Base-by-base conservation (phyloP, 306 rosid genomes). In the Prunus armeniaca region DNA sequence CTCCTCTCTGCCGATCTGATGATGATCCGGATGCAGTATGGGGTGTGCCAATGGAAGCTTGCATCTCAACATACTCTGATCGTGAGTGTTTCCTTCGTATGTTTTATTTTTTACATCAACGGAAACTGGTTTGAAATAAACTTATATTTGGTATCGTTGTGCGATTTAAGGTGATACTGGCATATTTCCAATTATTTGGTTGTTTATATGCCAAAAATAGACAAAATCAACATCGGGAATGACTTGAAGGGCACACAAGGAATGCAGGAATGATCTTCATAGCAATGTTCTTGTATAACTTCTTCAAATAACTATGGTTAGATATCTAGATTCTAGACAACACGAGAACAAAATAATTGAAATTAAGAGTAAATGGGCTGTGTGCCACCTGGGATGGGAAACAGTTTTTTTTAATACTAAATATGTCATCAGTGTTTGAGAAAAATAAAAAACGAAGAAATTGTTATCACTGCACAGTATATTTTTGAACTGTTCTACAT, bases 1-100 rank as follows among this genome's bases (percentile, higher is more conserved):
- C 99, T 76, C 96, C 91, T 72, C 97, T 92, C 41, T 95, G 99
- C 87, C 91, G 85, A 69, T 82, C 93, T 72, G 96, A 89, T 50
- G 90, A 88, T 34, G 96, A 95, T 70, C 96, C 98, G 3, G 96
- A 95, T 85, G 92, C 92, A 43, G 85, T 85, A 77, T 90, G 93
- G 93, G 93, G 91, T 63, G 93, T 95, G 86, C 86, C 82, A 75
- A 92, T 95, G 98, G 93, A 95, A 80, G 88, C 90, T 67, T 95
- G 98, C 87, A 92, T 95, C 79, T 82, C 93, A 57, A 86, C 88
- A 64, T 92, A 95, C 84, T 84, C 93, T 65, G 93, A 87, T 12
- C 89, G 93, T 95, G 87, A 89, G 98, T 86, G 46, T 74, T 55
- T 66, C 78, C 54, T 76, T 67, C 60, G 15, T 70, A 28, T 69